Conservation (phyloP, 768 basidiomycete species). For the Sporobolomyces roseus region DNA sequence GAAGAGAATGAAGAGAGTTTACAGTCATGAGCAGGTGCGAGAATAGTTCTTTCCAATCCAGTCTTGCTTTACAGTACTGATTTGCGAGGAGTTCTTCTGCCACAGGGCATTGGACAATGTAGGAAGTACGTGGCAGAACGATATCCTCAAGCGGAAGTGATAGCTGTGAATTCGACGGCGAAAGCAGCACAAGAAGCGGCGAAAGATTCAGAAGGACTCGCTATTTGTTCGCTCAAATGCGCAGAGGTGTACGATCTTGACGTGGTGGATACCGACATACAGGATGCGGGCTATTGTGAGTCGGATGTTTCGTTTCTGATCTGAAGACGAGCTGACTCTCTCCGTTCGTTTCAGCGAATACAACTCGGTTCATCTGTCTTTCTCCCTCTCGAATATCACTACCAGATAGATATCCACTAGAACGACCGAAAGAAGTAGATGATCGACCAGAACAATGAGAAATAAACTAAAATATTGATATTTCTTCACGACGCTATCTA, state of each 20-base stretch:
- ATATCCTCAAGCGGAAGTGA: constrained; percentile 26
- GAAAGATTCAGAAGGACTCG: constrained; percentile 30
- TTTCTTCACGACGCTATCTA: not conserved
- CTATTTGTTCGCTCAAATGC: constrained; percentile 42
- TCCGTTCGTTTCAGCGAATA: constrained; percentile 29
- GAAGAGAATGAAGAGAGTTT: constrained; percentile 32
- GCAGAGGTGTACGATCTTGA: constrained; percentile 41
- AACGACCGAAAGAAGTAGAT: not conserved
- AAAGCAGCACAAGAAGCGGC: constrained; percentile 30
- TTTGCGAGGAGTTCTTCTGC: not conserved
- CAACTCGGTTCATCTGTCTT: constrained; percentile 36
- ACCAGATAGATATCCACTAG: constrained; percentile 2
- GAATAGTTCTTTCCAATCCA: not conserved
- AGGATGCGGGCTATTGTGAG: constrained; percentile 40
- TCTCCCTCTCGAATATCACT: not conserved
- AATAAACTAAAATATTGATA: not conserved
- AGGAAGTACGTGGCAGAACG: constrained; percentile 16
- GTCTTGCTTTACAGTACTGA: not conserved
- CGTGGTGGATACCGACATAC: constrained; percentile 40
- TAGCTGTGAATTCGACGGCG: constrained; percentile 41
- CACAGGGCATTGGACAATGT: constrained; percentile 44
- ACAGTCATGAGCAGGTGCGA: constrained; percentile 44
- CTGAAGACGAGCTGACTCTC: not conserved
- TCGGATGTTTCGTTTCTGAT: not conserved
- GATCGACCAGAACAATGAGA: not conserved